Evolutionary conservation across 176 grass and related monocot species (phyloP), one percentile per base, ranked within the genome.

Genomic region (Tillandsia fasciculata): DNA sequence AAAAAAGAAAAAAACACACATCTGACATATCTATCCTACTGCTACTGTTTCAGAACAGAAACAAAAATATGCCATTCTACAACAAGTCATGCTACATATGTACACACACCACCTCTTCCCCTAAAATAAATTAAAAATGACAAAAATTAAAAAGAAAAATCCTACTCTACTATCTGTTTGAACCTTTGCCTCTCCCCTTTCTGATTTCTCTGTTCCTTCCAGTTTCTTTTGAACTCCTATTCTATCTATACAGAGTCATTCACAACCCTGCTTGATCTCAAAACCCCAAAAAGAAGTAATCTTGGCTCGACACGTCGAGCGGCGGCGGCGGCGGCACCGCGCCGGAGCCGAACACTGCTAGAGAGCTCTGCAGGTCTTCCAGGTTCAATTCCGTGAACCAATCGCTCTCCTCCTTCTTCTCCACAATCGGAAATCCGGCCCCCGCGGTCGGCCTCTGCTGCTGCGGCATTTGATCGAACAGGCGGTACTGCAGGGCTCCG

Each of bases 341-440:
- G 14, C 65, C 65, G n/a, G 14, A 10, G 11, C 42, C 66, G 49
- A 52, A 70, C 50, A 18, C 20, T 3, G 68, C 49, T 3, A 70
- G 10, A 26, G 69, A 29, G 22, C 69, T n/a, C 50, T 71, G 69
- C 69, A 71, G 9, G 26, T 71, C 50, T 13, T 71, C 69, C 9
- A 71, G 50, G 22, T 27, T 71, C 69, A 71, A 53, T 22, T 71
- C 69, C 20, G 24, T 56, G 51, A 71, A 71, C 69, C 69, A 71
- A 9, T 71, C 69, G 24, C 20, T 71, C 50, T 71, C 69, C 69
- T 71, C 69, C 11, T 71, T 12, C 11, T 54, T 53, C 69, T 71
- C 50, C 10, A 29, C 51, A 6, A 23, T 15, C 11, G 26, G 69
- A 17, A 53, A 14, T 26, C 69, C 69, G 10, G 10, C 49, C 23